Evolutionary conservation across 2,329 filamentous ascomycete genomes (phyloP), one percentile per base, ranked within the genome.

Genomic region (Microdochium bolleyi): DNA sequence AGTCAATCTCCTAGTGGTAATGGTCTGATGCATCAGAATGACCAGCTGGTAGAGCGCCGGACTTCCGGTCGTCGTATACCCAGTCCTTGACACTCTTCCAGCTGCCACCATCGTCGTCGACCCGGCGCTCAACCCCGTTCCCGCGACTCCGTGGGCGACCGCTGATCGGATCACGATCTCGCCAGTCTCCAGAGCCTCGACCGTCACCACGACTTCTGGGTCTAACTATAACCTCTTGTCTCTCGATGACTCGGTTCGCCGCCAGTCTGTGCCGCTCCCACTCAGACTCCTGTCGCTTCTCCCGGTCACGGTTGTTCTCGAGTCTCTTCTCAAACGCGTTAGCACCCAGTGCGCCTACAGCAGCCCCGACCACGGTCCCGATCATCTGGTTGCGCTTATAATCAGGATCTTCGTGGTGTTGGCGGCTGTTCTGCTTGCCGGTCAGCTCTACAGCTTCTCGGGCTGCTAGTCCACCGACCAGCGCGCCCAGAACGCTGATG

Each of bases 401-500:
- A 21, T 66, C 60, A 3, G 65, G 56, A 48, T 64, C 63, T 30
- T 66, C 60, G 3, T 58, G 54, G 49, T 58, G 56, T 8, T 61
- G 55, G 25, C 56, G 61, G 24, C 61, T 61, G 49, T 54, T 61
- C 48, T 57, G 57, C 10, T 55, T 52, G 56, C 52, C 32, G 27
- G 60, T 58, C 7, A 54, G 50, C 38, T 56, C 55, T 48, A 69
- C 70, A 1, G 71, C 75, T 58, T 78, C 73, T 25, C 73, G 69
- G 16, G 74, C 78, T n/a, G 76, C 76, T 10, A 79, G 63, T 2
- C 78, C 79, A 34, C 79, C 79, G 1, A 80, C 73, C 1, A 81
- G 68, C 22, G 79, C 78, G 16, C 79, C 79, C 2, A 82, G 62
- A 9, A 82, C 69, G 24, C 77, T 73, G 8, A 73, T 73, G 38